Conservation (phyloP, 495 filamentous ascomycete species). For the Haplographium delicatum region DNA sequence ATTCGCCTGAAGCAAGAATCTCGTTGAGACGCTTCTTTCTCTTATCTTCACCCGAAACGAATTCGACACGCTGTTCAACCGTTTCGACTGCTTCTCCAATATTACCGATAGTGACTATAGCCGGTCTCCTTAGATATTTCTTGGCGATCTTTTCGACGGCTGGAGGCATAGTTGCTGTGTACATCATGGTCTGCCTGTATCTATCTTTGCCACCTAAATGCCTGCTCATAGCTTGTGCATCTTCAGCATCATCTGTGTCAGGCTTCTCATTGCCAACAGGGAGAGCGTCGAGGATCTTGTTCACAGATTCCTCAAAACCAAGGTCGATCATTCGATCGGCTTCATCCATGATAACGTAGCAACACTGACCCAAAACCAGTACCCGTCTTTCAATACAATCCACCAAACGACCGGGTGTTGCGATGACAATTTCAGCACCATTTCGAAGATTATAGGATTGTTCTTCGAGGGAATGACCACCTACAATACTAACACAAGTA, state of each 20-base stretch:
- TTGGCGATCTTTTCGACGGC: conserved; percentile 93
- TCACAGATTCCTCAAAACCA: conserved; percentile 95
- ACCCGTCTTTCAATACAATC: conserved; percentile 95
- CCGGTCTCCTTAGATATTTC: conserved; percentile 90
- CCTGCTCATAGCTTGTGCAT: conserved; percentile 75
- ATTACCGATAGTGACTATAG: conserved; percentile 92
- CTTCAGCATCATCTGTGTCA: conserved; percentile 89
- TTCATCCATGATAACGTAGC: conserved; percentile 97
- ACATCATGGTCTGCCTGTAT: conserved; percentile 99
- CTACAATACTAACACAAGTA: conserved; percentile 94
- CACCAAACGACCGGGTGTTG: conserved; percentile 92
- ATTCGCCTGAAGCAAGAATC: conserved; percentile 81
- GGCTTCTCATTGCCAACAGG: conserved; percentile 95
- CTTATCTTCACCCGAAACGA: conserved; percentile 89
- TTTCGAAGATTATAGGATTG: conserved; percentile 91
- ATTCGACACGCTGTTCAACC: conserved; percentile 94
- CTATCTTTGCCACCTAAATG: conserved; percentile 78
- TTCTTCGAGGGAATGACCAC: conserved; percentile 93
- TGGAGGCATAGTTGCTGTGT: conserved; percentile 96
- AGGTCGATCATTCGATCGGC: conserved; percentile 99
- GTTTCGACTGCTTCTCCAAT: conserved; percentile 98
- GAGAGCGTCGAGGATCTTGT: conserved; percentile 97
- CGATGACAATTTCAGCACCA: conserved; percentile 97
- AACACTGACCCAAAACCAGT: conserved; percentile 88
- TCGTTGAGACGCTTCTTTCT: conserved; percentile 94